These are phyloP conservation scores for Salix suchowensis DNA, from an alignment of 345 rosid species.

Conservation along the genomic window DNA sequence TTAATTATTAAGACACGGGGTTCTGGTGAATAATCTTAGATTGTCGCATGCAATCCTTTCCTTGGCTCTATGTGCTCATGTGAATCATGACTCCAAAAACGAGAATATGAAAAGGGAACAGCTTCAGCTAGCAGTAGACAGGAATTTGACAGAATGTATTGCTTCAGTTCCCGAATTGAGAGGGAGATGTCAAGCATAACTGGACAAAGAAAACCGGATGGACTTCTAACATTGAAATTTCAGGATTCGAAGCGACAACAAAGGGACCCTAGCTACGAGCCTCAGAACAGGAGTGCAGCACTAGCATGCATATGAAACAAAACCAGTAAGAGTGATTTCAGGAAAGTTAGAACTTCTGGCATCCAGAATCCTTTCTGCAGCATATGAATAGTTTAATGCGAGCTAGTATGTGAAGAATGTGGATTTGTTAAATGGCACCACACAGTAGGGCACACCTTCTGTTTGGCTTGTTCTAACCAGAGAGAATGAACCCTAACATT, in stretches of 20 bases:
- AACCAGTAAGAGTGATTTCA: slow-evolving; percentile 18
- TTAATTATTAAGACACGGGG: background rate
- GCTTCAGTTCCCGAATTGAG: slow-evolving; percentile 18
- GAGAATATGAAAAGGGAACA: slow-evolving; percentile 15
- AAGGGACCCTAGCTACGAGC: background rate
- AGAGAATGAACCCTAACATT: background rate
- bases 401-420: slow-evolving; percentile 9
- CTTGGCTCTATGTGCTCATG: slow-evolving; percentile 18
- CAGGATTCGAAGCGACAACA: slow-evolving; percentile 13
- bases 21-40: background rate
- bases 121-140: slow-evolving; percentile 6
- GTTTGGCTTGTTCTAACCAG: slow-evolving; percentile 24
- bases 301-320: background rate
- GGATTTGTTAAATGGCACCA: background rate
- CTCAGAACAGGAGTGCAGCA: background rate
- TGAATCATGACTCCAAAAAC: slow-evolving; percentile 31
- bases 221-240: slow-evolving; percentile 23
- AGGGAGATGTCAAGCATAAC: slow-evolving; percentile 39
- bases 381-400: background rate
- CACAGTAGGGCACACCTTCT: background rate
- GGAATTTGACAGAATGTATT: slow-evolving; percentile 19
- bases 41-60: background rate
- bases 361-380: background rate
- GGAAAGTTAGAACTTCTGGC: slow-evolving; percentile 3
- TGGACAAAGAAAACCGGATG: slow-evolving; percentile 30